Conservation (phyloP, 1,284 basidiomycete genomes). For the Amylostereum areolatum region DNA sequence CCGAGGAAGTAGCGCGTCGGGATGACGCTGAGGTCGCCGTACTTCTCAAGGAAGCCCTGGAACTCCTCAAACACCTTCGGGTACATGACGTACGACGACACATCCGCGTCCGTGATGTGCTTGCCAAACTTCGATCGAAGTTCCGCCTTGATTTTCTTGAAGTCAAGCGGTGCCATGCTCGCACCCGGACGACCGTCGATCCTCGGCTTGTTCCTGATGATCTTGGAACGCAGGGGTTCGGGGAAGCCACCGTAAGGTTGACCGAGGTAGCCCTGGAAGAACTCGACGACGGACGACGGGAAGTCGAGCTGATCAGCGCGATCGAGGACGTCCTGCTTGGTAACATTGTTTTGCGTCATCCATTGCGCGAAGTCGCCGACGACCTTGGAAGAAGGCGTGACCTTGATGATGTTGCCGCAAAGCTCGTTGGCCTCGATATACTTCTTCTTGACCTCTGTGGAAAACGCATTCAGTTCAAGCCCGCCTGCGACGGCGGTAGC, state of each 20-base stretch:
- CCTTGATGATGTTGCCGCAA: conserved; percentile 99
- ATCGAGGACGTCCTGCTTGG: conserved; percentile 81
- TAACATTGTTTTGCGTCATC: conserved; percentile 95
- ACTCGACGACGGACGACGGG: conserved; percentile 93
- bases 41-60: conserved; percentile 91
- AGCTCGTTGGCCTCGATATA: conserved; percentile 96
- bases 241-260: conserved; percentile 98
- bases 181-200: conserved; percentile 93
- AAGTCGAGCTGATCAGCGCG: conserved; percentile 92
- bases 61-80: conserved; percentile 98
- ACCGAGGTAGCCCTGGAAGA: conserved; percentile 97
- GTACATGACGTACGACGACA: conserved; percentile 95
- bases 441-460: conserved; percentile 91
- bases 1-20: conserved; percentile 98
- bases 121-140: conserved; percentile 92
- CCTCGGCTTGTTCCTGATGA: conserved; percentile 92
- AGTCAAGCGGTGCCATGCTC: conserved; percentile 83
- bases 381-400: conserved; percentile 98
- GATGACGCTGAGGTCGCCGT: conserved; percentile 90
- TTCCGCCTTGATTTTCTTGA: conserved; percentile 94
- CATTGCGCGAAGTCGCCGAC: conserved; percentile 99
- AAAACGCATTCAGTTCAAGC: conserved; percentile 10
- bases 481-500: conserved; percentile 6
- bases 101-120: conserved; percentile 89
- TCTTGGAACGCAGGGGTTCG: conserved; percentile 85